Conservation (phyloP, 768 basidiomycete genomes). For the Amanita exitialis region DNA sequence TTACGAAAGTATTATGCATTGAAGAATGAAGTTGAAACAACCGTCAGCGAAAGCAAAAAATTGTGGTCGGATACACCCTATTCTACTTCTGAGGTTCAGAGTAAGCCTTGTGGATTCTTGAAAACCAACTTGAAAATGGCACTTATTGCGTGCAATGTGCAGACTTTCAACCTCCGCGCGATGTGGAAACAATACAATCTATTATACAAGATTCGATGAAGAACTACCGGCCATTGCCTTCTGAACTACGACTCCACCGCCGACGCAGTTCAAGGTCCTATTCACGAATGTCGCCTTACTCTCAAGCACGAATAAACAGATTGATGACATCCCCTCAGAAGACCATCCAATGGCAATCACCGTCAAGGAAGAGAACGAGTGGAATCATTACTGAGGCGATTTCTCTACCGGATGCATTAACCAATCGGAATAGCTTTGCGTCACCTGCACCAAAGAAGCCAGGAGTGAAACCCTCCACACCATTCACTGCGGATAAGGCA, state of each 20-base stretch:
- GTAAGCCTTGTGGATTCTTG: not conserved
- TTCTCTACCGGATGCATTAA: not conserved
- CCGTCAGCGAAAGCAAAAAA: conserved; percentile 3
- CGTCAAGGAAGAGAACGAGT: not conserved
- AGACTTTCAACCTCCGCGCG: conserved; percentile 1
- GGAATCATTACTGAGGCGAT: not conserved
- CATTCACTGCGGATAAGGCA: not conserved
- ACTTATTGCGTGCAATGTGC: not conserved
- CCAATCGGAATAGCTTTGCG: not conserved
- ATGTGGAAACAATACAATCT: not conserved
- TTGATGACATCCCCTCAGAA: not conserved
- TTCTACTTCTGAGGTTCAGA: not conserved
- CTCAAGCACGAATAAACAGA: not conserved
- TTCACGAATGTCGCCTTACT: conserved; percentile 1
- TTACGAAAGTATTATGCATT: not conserved
- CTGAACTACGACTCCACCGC: not conserved
- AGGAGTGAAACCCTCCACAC: not conserved
- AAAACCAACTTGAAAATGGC: not conserved
- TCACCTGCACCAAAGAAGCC: not conserved
- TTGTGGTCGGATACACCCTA: conserved; percentile 3
- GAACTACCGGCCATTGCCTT: conserved; percentile 2
- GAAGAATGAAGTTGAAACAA: not conserved
- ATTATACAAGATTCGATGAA: conserved; percentile 2
- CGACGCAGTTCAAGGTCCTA: not conserved
- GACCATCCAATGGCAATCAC: not conserved